These are phyloP conservation scores for Pleurotus cornucopiae DNA, from an alignment of 768 basidiomycete genomes.

Conservation along the genomic window DNA sequence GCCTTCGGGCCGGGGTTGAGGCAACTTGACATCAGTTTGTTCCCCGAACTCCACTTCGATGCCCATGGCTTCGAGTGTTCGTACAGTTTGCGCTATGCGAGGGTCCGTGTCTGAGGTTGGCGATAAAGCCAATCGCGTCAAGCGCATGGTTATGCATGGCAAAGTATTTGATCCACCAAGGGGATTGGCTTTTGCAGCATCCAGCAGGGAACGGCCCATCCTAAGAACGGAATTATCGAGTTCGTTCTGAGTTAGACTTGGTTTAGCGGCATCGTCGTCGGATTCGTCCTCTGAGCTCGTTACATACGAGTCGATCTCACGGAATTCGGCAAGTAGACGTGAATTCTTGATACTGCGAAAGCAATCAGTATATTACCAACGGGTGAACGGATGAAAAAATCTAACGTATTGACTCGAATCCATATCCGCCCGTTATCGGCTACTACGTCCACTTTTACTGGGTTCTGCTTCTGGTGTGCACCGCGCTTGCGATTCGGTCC, in stretches of 20 bases:
- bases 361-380: not conserved
- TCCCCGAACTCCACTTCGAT: constrained; percentile 67
- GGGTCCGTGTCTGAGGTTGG: constrained; percentile 33
- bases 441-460: constrained; percentile 78
- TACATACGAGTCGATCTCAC: constrained; percentile 79
- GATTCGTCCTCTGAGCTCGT: constrained; percentile 57
- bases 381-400: constrained; percentile 14
- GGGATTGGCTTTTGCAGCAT: constrained; percentile 58
- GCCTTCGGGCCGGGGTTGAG: constrained; percentile 9
- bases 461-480: constrained; percentile 21
- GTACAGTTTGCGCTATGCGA: constrained; percentile 59
- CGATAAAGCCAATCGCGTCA: constrained; percentile 64
- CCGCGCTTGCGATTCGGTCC: constrained; percentile 16
- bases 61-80: constrained; percentile 54
- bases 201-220: constrained; percentile 65
- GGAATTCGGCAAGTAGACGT: constrained; percentile 74
- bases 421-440: constrained; percentile 70
- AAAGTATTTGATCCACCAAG: constrained; percentile 31
- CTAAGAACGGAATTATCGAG: constrained; percentile 72
- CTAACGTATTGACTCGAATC: constrained; percentile 88
- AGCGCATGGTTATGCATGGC: constrained; percentile 54
- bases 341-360: constrained; percentile 65
- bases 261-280: constrained; percentile 33
- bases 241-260: constrained; percentile 42
- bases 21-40: constrained; percentile 24